Conservation (phyloP, 768 basidiomycete genomes). For the Boletus rex-veris region DNA sequence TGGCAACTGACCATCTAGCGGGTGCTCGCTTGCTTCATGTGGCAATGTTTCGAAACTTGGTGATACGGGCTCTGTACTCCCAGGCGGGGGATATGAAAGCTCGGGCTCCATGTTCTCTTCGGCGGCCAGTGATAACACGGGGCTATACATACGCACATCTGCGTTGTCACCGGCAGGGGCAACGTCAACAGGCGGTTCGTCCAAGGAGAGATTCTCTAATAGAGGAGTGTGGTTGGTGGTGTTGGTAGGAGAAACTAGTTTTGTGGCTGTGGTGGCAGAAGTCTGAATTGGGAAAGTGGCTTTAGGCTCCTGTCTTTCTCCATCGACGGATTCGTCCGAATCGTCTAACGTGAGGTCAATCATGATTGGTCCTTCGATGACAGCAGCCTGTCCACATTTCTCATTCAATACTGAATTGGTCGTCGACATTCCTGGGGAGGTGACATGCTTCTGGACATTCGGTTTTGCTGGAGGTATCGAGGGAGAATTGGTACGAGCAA, state of each 20-base stretch:
- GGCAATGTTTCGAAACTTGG: slow-evolving; percentile 8
- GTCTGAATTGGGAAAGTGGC: slow-evolving; percentile 9
- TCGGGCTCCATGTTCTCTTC: slow-evolving; percentile 13
- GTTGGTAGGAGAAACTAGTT: slow-evolving; percentile 3
- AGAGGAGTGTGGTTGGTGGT: slow-evolving; percentile 18
- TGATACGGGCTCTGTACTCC: neutral
- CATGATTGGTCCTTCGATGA: slow-evolving; percentile 18
- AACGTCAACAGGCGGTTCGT: slow-evolving; percentile 9
- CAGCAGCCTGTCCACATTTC: neutral
- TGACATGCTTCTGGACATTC: neutral
- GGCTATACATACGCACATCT: slow-evolving; percentile 25
- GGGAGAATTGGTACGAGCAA: neutral
- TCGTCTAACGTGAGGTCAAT: slow-evolving; percentile 28
- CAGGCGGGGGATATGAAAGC: slow-evolving; percentile 5
- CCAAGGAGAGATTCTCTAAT: slow-evolving; percentile 21
- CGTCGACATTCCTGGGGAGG: neutral
- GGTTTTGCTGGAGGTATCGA: neutral
- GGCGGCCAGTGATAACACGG: slow-evolving; percentile 5
- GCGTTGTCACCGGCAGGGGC: neutral
- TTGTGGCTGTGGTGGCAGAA: slow-evolving; percentile 1
- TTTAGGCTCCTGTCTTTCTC: slow-evolving; percentile 7
- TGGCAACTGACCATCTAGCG: slow-evolving; percentile 31
- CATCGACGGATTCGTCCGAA: slow-evolving; percentile 19
- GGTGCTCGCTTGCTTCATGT: slow-evolving; percentile 10
- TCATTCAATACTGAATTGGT: neutral